phyloP scores from a whole-genome alignment of 768 basidiomycete genomes.

The Hypsizygus marmoreus region DNA sequence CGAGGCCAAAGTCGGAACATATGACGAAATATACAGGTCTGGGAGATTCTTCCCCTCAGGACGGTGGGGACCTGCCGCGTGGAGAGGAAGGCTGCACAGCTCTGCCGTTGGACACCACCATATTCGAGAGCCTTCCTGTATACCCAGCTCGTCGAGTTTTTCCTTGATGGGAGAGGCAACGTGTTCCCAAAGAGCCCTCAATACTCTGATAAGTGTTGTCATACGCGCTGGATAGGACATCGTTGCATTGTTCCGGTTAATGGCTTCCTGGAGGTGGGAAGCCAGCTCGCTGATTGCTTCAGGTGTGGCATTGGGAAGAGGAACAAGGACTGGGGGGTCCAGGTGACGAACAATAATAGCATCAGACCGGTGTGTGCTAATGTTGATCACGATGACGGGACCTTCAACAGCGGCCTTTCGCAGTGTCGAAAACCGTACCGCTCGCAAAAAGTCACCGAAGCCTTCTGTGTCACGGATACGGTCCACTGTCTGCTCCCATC shows the following conservation, averaged over 20 bases:
- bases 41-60: constrained; percentile 1
- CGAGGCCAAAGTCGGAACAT: constrained; percentile 11
- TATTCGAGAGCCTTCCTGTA: constrained; percentile 12
- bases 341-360: constrained; percentile 14
- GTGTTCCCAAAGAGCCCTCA: constrained; percentile 1
- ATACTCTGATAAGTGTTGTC: neutral
- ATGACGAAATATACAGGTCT: constrained; percentile 17
- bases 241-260: too few relatives aligned
- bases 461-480: constrained; percentile 12
- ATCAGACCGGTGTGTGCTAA: constrained; percentile 15
- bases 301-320: constrained; percentile 6
- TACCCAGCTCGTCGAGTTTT: neutral
- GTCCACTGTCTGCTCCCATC: constrained; percentile 16
- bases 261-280: neutral
- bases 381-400: constrained; percentile 22
- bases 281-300: neutral
- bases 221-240: neutral
- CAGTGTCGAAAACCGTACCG: constrained; percentile 12
- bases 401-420: constrained; percentile 15
- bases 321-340: constrained; percentile 5
- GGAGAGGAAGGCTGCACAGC: constrained; percentile 23
- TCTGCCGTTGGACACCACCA: constrained; percentile 30
- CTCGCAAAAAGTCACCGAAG: constrained; percentile 19
- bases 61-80: constrained; percentile 16
- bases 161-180: neutral